A percentile compares a stretch with the other conserved stretches of the same genome.
Evolutionary conservation across 164 flowering plant species (phyloP).

Genomic region (Nelumbo lutea): DNA sequence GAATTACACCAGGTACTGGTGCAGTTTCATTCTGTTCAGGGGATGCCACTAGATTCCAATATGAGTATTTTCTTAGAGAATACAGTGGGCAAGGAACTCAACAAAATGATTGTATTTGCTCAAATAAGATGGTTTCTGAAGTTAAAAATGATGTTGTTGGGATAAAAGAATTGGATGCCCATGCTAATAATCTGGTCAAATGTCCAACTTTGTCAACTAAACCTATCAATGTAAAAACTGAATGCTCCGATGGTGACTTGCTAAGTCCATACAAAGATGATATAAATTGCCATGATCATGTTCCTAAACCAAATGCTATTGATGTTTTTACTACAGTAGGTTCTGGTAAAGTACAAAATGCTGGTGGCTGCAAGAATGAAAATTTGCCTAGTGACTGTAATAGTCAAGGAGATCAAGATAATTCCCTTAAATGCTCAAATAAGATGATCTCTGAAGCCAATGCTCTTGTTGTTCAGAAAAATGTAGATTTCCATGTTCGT

Average conservation of each 20-base stretch:
- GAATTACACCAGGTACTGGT: neutral
- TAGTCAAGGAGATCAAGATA: neutral
- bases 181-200: neutral
- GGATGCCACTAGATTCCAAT: neutral
- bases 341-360: neutral
- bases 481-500: neutral
- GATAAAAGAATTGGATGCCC: no score
- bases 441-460: neutral
- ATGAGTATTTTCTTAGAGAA: no score
- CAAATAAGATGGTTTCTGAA: neutral
- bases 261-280: neutral
- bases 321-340: conserved; percentile 4
- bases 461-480: neutral
- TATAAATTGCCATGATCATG: neutral
- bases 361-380: neutral
- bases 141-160: neutral
- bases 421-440: neutral
- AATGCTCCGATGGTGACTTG: no score
- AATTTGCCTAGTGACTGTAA: neutral
- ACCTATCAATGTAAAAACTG: neutral
- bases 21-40: neutral
- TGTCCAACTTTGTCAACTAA: neutral
- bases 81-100: neutral
- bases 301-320: conserved; percentile 7
- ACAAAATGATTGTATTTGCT: neutral